Conservation (phyloP, 2,329 filamentous ascomycete genomes). For the Colletotrichum spaethianum region DNA sequence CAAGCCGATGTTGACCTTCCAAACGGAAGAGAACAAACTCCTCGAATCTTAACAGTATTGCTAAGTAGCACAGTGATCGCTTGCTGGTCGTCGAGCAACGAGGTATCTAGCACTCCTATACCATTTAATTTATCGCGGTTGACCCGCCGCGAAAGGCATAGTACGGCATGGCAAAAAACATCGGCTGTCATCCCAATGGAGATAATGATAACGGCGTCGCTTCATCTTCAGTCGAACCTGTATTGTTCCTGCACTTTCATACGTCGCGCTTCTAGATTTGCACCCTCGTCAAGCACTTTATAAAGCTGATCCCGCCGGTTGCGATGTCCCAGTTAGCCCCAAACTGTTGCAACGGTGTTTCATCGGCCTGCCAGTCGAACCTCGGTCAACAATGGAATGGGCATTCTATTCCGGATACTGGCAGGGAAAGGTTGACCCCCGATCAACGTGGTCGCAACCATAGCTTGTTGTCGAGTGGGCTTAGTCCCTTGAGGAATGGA, state of each 20-base stretch:
- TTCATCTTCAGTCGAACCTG: neutral
- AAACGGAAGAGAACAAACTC: neutral
- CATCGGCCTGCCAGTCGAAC: constrained; percentile 11
- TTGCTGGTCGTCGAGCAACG: neutral
- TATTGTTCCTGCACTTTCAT: neutral
- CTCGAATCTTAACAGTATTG: neutral
- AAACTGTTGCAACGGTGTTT: constrained; percentile 27
- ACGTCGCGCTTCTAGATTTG: neutral
- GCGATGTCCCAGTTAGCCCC: neutral
- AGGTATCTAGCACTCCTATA: neutral
- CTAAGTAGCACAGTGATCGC: neutral
- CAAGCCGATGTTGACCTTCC: neutral
- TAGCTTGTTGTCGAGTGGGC: neutral
- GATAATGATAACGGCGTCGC: neutral
- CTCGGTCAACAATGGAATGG: neutral
- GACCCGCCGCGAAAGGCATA: too few relatives aligned
- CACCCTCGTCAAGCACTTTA: neutral
- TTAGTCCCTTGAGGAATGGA: constrained; percentile 36
- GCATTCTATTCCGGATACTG: neutral
- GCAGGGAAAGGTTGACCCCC: neutral
- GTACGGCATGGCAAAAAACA: neutral
- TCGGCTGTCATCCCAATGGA: neutral
- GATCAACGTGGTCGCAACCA: constrained; percentile 1
- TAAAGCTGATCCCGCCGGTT: constrained; percentile 1
- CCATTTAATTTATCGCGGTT: neutral